These are phyloP conservation scores for Dendrothele bispora DNA, from an alignment of 768 basidiomycete species.

Conservation along the genomic window DNA sequence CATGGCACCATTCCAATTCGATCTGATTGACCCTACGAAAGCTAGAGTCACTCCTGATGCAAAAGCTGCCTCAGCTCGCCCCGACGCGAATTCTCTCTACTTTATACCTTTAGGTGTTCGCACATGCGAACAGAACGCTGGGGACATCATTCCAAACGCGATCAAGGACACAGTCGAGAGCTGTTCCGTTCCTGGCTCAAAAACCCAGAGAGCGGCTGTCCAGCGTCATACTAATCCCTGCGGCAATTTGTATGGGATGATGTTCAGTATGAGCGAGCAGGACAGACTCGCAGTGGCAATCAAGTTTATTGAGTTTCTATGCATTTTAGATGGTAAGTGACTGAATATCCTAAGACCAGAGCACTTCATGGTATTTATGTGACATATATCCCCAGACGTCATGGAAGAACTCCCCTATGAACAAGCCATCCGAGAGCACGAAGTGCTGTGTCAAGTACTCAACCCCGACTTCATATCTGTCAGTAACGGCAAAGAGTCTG, in stretches of 20 bases:
- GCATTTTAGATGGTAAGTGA: slow-evolving; percentile 22
- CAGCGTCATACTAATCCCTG: slow-evolving; percentile 20
- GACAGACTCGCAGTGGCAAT: slow-evolving; percentile 19
- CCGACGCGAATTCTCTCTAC: too few species aligned
- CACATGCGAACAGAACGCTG: slow-evolving; percentile 1
- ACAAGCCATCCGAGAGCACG: slow-evolving; percentile 17
- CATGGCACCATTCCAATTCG: too few species aligned
- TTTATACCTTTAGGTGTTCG: slow-evolving; percentile 1
- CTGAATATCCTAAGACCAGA: not conserved
- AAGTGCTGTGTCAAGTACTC: slow-evolving; percentile 16
- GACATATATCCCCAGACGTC: slow-evolving; percentile 12
- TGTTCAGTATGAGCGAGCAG: slow-evolving; percentile 16
- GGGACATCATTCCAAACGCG: not conserved
- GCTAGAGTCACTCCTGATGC: too few species aligned
- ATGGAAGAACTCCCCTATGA: slow-evolving; percentile 21
- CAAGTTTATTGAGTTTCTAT: slow-evolving; percentile 21
- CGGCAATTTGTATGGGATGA: slow-evolving; percentile 20
- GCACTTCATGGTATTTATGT: not conserved
- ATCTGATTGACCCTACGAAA: too few species aligned
- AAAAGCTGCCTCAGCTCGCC: too few species aligned
- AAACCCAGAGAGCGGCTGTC: slow-evolving; percentile 14
- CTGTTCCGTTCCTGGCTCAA: slow-evolving; percentile 9
- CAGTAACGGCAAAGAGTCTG: slow-evolving; percentile 13
- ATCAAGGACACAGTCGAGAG: slow-evolving; percentile 1
- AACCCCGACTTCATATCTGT: slow-evolving; percentile 10